Base-by-base conservation (phyloP, 257 asterid genomes). In the Solanum clarkiae region DNA sequence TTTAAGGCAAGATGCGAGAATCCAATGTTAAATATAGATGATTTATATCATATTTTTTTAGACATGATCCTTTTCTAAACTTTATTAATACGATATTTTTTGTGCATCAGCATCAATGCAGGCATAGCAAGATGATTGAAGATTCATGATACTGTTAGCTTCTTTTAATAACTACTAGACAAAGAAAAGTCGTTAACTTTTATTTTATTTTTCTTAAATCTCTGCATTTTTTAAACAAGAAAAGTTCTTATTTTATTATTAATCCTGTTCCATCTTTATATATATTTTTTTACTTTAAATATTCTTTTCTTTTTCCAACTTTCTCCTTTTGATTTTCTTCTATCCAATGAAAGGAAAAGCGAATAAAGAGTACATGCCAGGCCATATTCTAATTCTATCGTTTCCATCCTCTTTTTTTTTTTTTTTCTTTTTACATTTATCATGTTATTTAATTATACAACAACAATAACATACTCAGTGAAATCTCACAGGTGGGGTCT, bases 61-160 rank as follows among this genome's bases (percentile, higher is more conserved):
- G 13, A 5, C 10, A 3, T 1, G 0, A 0, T 11, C 6, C 15
- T 22, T 60, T n/a, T 60, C 0, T 4, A 5, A 60, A 60, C 4
- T 7, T 4, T 60, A 60, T 10, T 60, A 60, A 22, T 12, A 4
- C 1, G 12, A 60, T 3, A 9, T 60, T 10, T 6, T 55, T 15
- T 0, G 3, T 47, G 12, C 51, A 47, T 47, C 51, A 10, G 3
- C 9, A 65, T 26, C 72, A 14, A 10, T 42, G 14, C 6, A 7
- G 26, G 29, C 45, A 65, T 65, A 26, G 72, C 47, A 1, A 14
- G 42, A 69, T 69, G 26, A 69, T 69, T 69, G 77, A 32, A 16
- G 51, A 4, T 44, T 44, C 54, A 22, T 74, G n/a, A 72, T 72
- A 45, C 8, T 74, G 22, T 74, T 42, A 47, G 14, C 44, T n/a